Conservation (phyloP, 129 eudicot genomes). For the Glebionis coronaria region DNA sequence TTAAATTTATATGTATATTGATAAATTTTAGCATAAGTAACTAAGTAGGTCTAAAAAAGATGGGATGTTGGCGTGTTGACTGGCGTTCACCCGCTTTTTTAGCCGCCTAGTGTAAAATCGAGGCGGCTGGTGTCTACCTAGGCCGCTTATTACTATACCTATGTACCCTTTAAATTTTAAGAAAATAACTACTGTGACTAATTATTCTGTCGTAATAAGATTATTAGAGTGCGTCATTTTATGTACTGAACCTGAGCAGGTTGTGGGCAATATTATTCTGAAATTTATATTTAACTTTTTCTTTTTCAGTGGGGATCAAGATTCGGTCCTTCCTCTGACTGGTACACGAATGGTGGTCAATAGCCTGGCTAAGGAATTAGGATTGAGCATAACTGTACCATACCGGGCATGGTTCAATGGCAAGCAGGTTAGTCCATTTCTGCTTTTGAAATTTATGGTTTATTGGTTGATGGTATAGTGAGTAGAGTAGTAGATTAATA, state of each 20-base stretch:
- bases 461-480: no score
- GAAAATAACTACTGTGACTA: background rate
- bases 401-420: slow-evolving; percentile 62
- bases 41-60: no score
- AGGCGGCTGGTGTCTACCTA: no score
- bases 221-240: background rate
- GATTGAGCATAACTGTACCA: slow-evolving; percentile 54
- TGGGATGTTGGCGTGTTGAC: no score
- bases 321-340: slow-evolving; percentile 78
- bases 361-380: slow-evolving; percentile 48
- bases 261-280: background rate
- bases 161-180: background rate
- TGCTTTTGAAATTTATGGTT: no score
- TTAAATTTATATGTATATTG: no score
- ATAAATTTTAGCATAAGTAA: no score
- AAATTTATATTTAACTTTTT: background rate
- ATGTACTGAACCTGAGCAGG: background rate
- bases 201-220: background rate
- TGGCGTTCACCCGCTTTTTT: no score
- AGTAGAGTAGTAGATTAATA: background rate
- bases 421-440: slow-evolving; percentile 48
- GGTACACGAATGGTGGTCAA: slow-evolving; percentile 54
- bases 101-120: no score
- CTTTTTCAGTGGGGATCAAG: slow-evolving; percentile 79
- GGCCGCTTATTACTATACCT: no score